Evolutionary conservation across 805 yeast species (phyloP), one percentile per base, ranked within the genome.

Genomic region (Pichia cephalocereana): DNA sequence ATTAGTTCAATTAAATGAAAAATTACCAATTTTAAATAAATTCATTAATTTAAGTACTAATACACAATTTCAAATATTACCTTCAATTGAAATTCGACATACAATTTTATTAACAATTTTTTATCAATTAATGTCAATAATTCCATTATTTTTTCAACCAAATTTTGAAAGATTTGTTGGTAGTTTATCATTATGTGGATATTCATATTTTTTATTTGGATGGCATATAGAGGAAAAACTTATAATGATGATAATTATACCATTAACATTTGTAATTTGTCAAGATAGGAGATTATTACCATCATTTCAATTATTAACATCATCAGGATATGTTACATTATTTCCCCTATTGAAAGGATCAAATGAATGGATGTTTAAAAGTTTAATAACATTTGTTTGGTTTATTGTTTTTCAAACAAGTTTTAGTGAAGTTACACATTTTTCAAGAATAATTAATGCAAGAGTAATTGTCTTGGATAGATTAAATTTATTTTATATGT

Each of bases 191-290:
- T 72, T 91, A 43, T 91, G 98, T 66, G 98, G 95, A 5, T 87
- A 79, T 67, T 82, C 96, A 0, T 85, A 96, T 2, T 93, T 86
- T 60, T 67, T 93, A 44, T 93, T 93, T 66, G 99, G 99, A 6
- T 93, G 98, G 97, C 98, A 93, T 61, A 99, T 93, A 26, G 99
- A 93, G 68, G 99, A 93, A 66, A 93, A 93, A 73, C 98, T 98
- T 0, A 79, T 93, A n/a, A 74, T 93, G 72, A 64, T 90, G 19
- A 83, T 91, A 3, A 84, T 93, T 9, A 77, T 93, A 55, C 99
- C 99, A 1, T 81, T 87, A 63, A 75, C 93, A 8, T 82, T 93
- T 61, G 65, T 90, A 28, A 84, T 82, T 4, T 72, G 81, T 14
- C 71, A 76, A 38, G 96, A 88, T 59, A 74, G 83, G 50, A 74